Percentiles rank a stretch among this genome's conserved stretches.
These are phyloP conservation scores for Phaseolus coccineus DNA, from an alignment of 331 rosid genomes.

Conservation along the genomic window DNA sequence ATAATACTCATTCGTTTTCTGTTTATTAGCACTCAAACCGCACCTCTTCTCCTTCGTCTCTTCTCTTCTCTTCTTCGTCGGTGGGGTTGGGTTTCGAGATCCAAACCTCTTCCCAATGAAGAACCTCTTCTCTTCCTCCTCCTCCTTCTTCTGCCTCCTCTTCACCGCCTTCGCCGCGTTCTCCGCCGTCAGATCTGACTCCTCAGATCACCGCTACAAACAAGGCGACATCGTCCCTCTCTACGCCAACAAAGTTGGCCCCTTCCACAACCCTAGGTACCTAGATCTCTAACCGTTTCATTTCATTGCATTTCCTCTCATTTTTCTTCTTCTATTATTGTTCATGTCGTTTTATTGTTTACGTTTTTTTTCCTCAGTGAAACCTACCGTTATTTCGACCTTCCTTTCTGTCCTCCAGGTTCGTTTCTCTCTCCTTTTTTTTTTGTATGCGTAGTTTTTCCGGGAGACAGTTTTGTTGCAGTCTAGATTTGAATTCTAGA, in stretches of 20 bases:
- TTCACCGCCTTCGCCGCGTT: conserved; percentile 43
- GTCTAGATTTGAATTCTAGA: no score
- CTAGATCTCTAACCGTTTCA: conserved; percentile 3
- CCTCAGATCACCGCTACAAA: conserved; percentile 75
- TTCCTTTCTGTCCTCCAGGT: conserved; percentile 85
- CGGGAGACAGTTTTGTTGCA: no score
- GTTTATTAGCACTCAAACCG: conserved; percentile 7
- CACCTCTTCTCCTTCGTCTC: conserved; percentile 19
- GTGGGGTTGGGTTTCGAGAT: not conserved
- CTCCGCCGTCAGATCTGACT: conserved; percentile 61
- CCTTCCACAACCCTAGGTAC: conserved; percentile 84
- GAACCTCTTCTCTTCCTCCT: conserved; percentile 32
- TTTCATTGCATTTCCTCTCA: not conserved
- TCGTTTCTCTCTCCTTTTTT: not conserved
- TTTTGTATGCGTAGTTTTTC: no score
- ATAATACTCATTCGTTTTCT: not conserved
- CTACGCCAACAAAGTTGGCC: conserved; percentile 84
- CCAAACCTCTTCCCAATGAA: conserved; percentile 50
- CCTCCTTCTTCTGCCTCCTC: not conserved
- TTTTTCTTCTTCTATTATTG: not conserved
- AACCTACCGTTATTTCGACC: conserved; percentile 86
- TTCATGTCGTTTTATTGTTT: not conserved
- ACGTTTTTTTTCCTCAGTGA: conserved; percentile 56
- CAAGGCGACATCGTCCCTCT: conserved; percentile 79
- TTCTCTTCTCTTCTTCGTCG: conserved; percentile 7